phyloP scores from a whole-genome alignment of 768 basidiomycete species.

The Hirschioporus abietinus region DNA sequence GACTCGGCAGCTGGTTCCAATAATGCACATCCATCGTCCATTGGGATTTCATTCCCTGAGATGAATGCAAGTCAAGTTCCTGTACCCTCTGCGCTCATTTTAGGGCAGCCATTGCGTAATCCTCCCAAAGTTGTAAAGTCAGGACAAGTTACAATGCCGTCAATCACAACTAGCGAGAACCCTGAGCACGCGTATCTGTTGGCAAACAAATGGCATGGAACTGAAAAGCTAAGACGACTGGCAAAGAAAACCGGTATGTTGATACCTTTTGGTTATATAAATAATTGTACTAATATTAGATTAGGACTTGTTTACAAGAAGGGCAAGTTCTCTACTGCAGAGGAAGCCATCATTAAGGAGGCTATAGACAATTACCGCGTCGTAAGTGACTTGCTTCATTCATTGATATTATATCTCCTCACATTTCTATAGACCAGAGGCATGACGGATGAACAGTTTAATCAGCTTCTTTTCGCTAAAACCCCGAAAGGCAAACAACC shows the following conservation, averaged over 20 bases:
- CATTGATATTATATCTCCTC: slow-evolving; percentile 9
- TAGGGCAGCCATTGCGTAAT: slow-evolving; percentile 25
- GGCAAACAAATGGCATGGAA: slow-evolving; percentile 75
- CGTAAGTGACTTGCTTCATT: slow-evolving; percentile 33
- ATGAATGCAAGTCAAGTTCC: slow-evolving; percentile 36
- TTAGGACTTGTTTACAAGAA: slow-evolving; percentile 78
- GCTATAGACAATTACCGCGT: slow-evolving; percentile 61
- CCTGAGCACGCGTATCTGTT: slow-evolving; percentile 62
- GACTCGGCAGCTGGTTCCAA: slow-evolving; percentile 16
- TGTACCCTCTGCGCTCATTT: slow-evolving; percentile 29
- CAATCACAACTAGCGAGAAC: slow-evolving; percentile 36
- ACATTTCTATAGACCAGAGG: slow-evolving; percentile 39
- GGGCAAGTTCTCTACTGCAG: slow-evolving; percentile 79
- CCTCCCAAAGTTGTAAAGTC: slow-evolving; percentile 38
- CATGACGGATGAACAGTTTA: slow-evolving; percentile 50
- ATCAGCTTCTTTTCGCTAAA: slow-evolving; percentile 64
- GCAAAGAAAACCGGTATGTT: slow-evolving; percentile 59
- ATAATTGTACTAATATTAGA: slow-evolving; percentile 4
- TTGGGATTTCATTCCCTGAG: slow-evolving; percentile 30
- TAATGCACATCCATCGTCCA: slow-evolving; percentile 21
- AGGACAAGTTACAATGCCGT: slow-evolving; percentile 18
- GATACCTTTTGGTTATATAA: neutral
- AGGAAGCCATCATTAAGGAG: slow-evolving; percentile 57
- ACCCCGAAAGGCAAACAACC: slow-evolving; percentile 54
- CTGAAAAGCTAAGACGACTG: slow-evolving; percentile 61